Evolutionary conservation across 1,139 yeast genomes (phyloP).

Genomic region (Saccharomycopsis phalli): DNA sequence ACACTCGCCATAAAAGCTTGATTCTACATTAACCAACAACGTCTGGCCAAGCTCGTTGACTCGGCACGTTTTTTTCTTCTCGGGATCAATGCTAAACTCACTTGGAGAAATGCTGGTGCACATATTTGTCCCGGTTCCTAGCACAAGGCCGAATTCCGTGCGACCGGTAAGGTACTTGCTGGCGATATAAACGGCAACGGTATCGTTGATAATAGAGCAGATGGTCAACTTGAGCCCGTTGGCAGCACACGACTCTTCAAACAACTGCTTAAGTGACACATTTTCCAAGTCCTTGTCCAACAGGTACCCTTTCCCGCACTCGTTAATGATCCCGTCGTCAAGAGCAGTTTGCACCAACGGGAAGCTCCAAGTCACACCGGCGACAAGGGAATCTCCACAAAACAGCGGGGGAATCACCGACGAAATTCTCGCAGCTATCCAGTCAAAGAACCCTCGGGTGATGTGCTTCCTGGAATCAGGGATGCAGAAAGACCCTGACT

Average conservation of each 20-base stretch:
- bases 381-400: constrained; percentile 25
- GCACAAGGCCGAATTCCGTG: constrained; percentile 26
- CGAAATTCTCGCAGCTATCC: constrained; percentile 15
- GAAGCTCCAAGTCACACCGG: constrained; percentile 54
- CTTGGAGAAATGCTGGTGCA: constrained; percentile 21
- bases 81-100: constrained; percentile 4
- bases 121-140: constrained; percentile 30
- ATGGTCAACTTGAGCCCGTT: constrained; percentile 22
- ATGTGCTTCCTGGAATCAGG: constrained; percentile 31
- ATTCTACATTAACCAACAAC: constrained; percentile 27
- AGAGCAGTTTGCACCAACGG: constrained; percentile 39
- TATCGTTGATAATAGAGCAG: constrained; percentile 28
- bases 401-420: constrained; percentile 5
- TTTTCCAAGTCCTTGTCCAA: constrained; percentile 33
- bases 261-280: constrained; percentile 34
- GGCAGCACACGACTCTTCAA: constrained; percentile 29
- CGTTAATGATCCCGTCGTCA: constrained; percentile 38
- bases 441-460: constrained; percentile 18
- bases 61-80: constrained; percentile 8
- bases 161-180: constrained; percentile 24
- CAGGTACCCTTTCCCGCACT: constrained; percentile 45
- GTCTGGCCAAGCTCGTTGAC: constrained; percentile 4
- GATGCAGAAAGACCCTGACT: constrained; percentile 36
- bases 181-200: constrained; percentile 27
- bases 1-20: constrained; percentile 28